Percentiles rank a stretch among this genome's conserved stretches.
phyloP scores from a whole-genome alignment of 2,329 filamentous ascomycete species.

The Pestalotiopsis sp. region DNA sequence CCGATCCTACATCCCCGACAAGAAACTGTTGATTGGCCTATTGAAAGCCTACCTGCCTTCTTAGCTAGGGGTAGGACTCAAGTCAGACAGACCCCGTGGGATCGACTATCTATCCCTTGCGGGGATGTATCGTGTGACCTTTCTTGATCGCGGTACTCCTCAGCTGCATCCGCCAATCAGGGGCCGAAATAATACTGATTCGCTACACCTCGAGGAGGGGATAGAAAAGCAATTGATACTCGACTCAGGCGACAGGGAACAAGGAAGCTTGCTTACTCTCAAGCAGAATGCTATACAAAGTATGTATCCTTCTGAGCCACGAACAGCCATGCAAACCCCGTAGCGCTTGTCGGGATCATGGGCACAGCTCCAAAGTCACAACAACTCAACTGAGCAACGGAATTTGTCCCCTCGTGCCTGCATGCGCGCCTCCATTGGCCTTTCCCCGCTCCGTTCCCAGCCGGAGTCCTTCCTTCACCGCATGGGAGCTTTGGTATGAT shows the following conservation, averaged over 20 bases:
- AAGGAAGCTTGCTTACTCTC: background rate
- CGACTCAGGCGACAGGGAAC: background rate
- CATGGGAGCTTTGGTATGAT: background rate
- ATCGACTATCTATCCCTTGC: slow-evolving; percentile 23
- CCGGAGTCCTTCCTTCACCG: background rate
- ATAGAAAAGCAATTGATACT: background rate
- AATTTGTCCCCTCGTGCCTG: background rate
- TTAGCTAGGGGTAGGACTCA: slow-evolving; percentile 15
- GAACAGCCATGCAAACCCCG: background rate
- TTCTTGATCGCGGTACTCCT: slow-evolving; percentile 11
- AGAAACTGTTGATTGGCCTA: slow-evolving; percentile 11
- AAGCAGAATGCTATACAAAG: background rate
- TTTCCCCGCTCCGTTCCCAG: background rate
- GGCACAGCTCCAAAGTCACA: background rate
- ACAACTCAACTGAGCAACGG: background rate
- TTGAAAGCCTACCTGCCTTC: slow-evolving; percentile 15
- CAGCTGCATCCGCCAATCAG: background rate
- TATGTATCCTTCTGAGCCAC: background rate
- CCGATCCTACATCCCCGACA: background rate
- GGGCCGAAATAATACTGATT: background rate
- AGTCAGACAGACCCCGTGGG: background rate
- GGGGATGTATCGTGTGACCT: slow-evolving; percentile 28
- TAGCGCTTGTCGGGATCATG: background rate
- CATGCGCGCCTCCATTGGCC: background rate
- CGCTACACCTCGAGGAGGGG: background rate